Evolutionary conservation across 2,329 filamentous ascomycete species (phyloP).

Genomic region (Pestalotiopsis sp.): DNA sequence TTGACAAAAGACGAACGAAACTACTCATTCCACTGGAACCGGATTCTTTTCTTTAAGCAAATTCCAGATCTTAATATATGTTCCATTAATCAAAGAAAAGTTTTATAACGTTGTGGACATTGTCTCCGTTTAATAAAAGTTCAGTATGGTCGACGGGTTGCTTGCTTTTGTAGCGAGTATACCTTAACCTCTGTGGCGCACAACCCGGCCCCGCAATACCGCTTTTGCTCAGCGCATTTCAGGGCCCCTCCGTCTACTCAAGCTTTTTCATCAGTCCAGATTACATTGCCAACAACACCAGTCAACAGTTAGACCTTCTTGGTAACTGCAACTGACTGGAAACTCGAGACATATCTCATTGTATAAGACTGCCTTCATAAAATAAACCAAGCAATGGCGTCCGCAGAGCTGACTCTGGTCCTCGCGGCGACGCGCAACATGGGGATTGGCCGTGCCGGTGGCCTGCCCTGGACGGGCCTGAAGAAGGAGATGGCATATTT

Average conservation of each 20-base stretch:
- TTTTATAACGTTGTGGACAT: too few relatives aligned
- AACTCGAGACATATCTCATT: not conserved
- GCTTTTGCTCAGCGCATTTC: not conserved
- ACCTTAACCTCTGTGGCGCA: not conserved
- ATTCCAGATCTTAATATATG: too few relatives aligned
- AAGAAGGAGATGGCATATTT: constrained; percentile 96
- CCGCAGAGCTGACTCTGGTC: constrained; percentile 78
- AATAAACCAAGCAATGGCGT: constrained; percentile 19
- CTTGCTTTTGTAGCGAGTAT: not conserved
- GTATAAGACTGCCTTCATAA: not conserved
- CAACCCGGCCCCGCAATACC: not conserved
- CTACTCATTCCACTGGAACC: too few relatives aligned
- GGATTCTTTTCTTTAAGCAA: too few relatives aligned
- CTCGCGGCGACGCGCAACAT: constrained; percentile 89
- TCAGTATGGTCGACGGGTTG: not conserved
- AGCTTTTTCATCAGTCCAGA: not conserved
- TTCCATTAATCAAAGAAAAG: too few relatives aligned
- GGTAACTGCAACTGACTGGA: not conserved
- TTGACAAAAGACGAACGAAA: too few relatives aligned
- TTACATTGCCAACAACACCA: not conserved
- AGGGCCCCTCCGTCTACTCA: not conserved
- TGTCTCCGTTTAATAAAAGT: too few relatives aligned
- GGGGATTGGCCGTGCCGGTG: constrained; percentile 81
- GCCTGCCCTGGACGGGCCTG: constrained; percentile 86
- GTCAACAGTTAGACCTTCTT: not conserved